phyloP scores from a whole-genome alignment of 202 grass and related monocot species.

The Zoysia matrella region DNA sequence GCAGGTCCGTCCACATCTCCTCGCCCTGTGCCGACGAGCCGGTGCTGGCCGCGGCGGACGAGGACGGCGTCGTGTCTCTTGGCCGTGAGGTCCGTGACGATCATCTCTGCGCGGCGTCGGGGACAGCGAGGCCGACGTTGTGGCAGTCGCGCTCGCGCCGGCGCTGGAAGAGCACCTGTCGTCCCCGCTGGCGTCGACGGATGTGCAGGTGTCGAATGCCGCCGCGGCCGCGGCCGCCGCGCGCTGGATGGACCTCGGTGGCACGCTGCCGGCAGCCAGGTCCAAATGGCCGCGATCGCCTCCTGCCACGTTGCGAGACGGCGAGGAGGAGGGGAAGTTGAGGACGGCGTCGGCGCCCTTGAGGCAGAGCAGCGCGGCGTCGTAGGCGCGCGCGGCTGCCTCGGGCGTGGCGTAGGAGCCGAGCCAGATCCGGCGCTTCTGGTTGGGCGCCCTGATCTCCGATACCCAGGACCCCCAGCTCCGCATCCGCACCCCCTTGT shows the following conservation, averaged over 20 bases:
- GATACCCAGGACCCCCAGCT: conserved; percentile 90
- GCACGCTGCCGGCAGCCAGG: conserved; percentile 31
- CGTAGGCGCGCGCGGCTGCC: conserved; percentile 73
- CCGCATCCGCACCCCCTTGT: conserved; percentile 80
- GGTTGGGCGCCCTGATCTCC: conserved; percentile 56
- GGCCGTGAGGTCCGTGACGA: background rate
- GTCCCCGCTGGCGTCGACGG: background rate
- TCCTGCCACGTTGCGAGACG: background rate
- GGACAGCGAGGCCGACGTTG: conserved; percentile 6
- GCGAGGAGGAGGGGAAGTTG: conserved; percentile 55
- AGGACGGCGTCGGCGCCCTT: conserved; percentile 67
- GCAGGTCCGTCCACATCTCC: conserved; percentile 50
- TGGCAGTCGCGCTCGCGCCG: background rate
- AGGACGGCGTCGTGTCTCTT: conserved; percentile 42
- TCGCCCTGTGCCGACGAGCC: background rate
- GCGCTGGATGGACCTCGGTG: conserved; percentile 75
- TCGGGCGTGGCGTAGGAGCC: conserved; percentile 76
- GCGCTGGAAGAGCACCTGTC: conserved; percentile 42
- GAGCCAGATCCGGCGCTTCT: conserved; percentile 65
- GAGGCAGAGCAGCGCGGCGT: conserved; percentile 69
- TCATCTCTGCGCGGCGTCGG: background rate
- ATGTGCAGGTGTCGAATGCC: conserved; percentile 26
- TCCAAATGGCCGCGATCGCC: background rate
- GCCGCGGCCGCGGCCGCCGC: conserved; percentile 62
- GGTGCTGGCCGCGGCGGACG: conserved; percentile 29